These are phyloP conservation scores for Bruguiera hainesii DNA, from an alignment of 441 rosid genomes.

Conservation along the genomic window DNA sequence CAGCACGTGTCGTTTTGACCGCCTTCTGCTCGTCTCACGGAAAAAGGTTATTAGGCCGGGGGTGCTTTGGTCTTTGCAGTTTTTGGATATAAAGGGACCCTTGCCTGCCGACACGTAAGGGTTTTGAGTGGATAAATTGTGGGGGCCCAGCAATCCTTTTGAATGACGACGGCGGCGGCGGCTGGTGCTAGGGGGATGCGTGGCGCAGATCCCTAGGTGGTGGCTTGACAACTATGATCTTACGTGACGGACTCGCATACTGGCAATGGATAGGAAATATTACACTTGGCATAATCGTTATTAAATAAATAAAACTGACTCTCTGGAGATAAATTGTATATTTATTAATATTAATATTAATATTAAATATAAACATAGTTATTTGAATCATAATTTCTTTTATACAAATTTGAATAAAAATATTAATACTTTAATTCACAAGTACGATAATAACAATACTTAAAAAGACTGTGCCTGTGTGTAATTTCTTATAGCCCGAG, in stretches of 20 bases:
- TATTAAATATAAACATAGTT: no score
- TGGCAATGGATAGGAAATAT: not conserved
- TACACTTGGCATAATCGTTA: no score
- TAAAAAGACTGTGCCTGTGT: no score
- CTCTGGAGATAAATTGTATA: no score
- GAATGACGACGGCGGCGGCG: slow-evolving; percentile 33
- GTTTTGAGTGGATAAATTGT: slow-evolving; percentile 28
- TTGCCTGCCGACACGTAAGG: slow-evolving; percentile 29
- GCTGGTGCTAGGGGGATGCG: slow-evolving; percentile 17
- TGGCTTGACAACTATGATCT: slow-evolving; percentile 5
- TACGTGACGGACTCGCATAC: slow-evolving; percentile 18
- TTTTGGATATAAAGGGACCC: not conserved
- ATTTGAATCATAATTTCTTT: no score
- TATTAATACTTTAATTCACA: no score
- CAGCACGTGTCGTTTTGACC: slow-evolving; percentile 11
- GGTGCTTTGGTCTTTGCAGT: slow-evolving; percentile 9
- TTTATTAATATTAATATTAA: no score
- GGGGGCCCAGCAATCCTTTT: slow-evolving; percentile 17
- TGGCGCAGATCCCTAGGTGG: slow-evolving; percentile 17
- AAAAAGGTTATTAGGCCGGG: not conserved
- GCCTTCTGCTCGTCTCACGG: not conserved
- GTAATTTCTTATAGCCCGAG: no score
- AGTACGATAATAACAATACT: no score
- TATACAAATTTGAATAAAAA: no score
- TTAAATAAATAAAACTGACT: no score